phyloP scores from a whole-genome alignment of 352 stramenopile species.

The Globisporangium apiculatum region DNA sequence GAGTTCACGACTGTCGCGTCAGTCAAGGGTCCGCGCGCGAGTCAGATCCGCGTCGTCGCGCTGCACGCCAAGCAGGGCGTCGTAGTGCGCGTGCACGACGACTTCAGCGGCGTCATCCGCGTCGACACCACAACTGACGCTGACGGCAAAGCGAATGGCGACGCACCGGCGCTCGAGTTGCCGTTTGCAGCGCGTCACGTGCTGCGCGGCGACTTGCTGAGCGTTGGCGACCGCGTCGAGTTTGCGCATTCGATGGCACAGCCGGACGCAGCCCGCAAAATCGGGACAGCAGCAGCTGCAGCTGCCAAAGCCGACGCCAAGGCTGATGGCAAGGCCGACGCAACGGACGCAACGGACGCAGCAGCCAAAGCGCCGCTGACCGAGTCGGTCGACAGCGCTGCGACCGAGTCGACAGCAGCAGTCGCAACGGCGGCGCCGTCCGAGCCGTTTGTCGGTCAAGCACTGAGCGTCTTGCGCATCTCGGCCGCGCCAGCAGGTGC shows the following conservation, averaged over 20 bases:
- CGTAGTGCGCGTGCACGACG: constrained; percentile 37
- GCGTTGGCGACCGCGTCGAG: constrained; percentile 65
- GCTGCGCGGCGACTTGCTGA: constrained; percentile 50
- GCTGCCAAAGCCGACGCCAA: constrained; percentile 8
- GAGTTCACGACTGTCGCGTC: constrained; percentile 46
- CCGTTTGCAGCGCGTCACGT: constrained; percentile 44
- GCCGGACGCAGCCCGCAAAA: constrained; percentile 26
- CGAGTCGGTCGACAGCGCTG: neutral
- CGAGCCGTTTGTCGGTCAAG: constrained; percentile 21
- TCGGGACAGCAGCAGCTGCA: constrained; percentile 12
- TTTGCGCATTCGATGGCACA: constrained; percentile 38
- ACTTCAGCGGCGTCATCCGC: constrained; percentile 48
- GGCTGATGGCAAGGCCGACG: neutral
- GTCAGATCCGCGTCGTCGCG: constrained; percentile 42
- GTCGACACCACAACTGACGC: constrained; percentile 21
- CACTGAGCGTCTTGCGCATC: constrained; percentile 46
- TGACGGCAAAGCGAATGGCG: constrained; percentile 10
- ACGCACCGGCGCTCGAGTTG: constrained; percentile 18
- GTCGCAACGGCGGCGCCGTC: neutral
- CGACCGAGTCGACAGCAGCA: neutral
- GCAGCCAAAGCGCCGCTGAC: neutral
- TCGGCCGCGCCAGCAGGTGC: constrained; percentile 14
- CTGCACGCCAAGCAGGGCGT: constrained; percentile 56
- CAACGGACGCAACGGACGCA: constrained; percentile 2
- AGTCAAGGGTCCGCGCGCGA: constrained; percentile 41